Evolutionary conservation across 192 early-diverging fungal genomes (phyloP).

Genomic region (Coemansia sp.): DNA sequence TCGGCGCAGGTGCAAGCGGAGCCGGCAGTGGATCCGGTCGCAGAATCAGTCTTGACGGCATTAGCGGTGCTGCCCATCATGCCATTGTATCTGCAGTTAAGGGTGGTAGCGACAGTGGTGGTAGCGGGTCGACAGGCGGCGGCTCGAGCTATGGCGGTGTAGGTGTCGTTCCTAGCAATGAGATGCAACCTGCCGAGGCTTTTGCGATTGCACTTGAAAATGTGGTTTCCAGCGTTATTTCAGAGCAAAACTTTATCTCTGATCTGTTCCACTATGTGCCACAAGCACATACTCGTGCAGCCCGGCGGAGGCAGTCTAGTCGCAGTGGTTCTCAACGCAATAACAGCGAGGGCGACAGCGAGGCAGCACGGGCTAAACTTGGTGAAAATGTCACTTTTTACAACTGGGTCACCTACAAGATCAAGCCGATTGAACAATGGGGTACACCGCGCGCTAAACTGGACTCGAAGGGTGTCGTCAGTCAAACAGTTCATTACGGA

Average conservation of each 20-base stretch:
- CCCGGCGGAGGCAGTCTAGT: constrained; percentile 8
- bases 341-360: constrained; percentile 1
- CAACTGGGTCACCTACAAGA: constrained; percentile 47
- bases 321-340: neutral
- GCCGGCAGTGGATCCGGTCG: constrained; percentile 15
- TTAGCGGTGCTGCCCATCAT: constrained; percentile 42
- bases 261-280: constrained; percentile 77
- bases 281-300: constrained; percentile 39
- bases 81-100: constrained; percentile 27
- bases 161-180: constrained; percentile 11
- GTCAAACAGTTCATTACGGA: constrained; percentile 44
- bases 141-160: neutral
- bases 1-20: constrained; percentile 11
- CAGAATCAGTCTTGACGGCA: constrained; percentile 39
- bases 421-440: constrained; percentile 39
- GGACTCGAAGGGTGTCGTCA: constrained; percentile 40
- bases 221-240: constrained; percentile 64
- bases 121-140: neutral
- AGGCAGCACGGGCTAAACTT: constrained; percentile 9
- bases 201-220: constrained; percentile 42
- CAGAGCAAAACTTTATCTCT: constrained; percentile 90
- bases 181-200: constrained; percentile 43
- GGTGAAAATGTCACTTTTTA: constrained; percentile 43
- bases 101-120: constrained; percentile 9
- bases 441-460: constrained; percentile 36